A percentile compares a stretch with the other conserved stretches of the same genome.
Conservation (phyloP, 352 stramenopile species). For the Pythium volutum region DNA sequence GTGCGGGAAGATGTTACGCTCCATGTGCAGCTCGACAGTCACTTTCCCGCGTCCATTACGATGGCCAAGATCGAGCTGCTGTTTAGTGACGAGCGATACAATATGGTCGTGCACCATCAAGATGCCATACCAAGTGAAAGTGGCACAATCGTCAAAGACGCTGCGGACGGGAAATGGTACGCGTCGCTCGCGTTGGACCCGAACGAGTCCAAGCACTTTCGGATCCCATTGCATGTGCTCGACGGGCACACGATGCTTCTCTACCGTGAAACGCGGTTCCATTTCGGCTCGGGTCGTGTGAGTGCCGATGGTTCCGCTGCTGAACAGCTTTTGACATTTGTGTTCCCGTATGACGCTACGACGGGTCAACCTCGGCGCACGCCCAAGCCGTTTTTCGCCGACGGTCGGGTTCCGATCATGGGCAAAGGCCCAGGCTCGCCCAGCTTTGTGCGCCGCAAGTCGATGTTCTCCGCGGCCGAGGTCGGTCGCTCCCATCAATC, state of each 20-base stretch:
- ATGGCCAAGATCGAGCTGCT: conserved; percentile 64
- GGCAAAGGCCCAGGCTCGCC: conserved; percentile 77
- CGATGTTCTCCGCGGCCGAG: conserved; percentile 64
- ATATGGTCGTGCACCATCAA: conserved; percentile 50
- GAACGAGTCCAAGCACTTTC: conserved; percentile 34
- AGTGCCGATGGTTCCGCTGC: conserved; percentile 19
- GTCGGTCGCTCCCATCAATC: conserved; percentile 29
- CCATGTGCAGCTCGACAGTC: conserved; percentile 43
- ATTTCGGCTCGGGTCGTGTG: conserved; percentile 29
- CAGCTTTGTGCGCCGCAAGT: conserved; percentile 76
- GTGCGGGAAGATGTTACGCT: conserved; percentile 64
- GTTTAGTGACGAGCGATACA: conserved; percentile 79
- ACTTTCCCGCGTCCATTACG: conserved; percentile 53
- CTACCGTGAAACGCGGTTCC: conserved; percentile 66
- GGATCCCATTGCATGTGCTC: conserved; percentile 49
- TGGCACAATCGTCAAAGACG: conserved; percentile 12
- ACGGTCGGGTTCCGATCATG: conserved; percentile 79
- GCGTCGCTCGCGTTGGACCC: conserved; percentile 49
- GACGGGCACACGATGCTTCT: conserved; percentile 51
- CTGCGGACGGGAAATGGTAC: conserved; percentile 37
- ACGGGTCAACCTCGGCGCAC: conserved; percentile 2
- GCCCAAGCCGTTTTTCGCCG: conserved; percentile 37
- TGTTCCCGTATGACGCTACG: conserved; percentile 43
- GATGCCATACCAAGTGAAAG: neutral
- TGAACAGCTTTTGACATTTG: conserved; percentile 58